Base-by-base conservation (phyloP, 2,329 filamentous ascomycete genomes). In the Xylaria sp. region DNA sequence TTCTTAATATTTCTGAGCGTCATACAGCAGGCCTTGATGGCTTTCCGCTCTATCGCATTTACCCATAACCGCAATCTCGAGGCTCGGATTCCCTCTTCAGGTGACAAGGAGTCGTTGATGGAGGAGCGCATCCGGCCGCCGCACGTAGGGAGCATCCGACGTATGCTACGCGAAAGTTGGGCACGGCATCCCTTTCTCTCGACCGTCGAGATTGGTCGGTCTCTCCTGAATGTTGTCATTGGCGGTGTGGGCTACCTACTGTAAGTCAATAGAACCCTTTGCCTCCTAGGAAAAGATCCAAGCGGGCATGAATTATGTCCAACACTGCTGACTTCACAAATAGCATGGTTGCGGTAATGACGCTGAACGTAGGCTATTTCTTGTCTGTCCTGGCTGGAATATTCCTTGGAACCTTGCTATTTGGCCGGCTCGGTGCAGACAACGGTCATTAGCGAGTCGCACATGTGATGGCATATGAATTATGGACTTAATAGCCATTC, bases 1-100 rank as follows among this genome's bases (percentile, higher is more conserved):
- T 98, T 98, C 81, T 87, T 98, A 69, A 90, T 97, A 77, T 75
- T 91, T 50, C 89, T 98, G 63, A 91, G 90, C 67, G 84, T 90
- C 69, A 77, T 91, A 66, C 90, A 91, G 76, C 91, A 94, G 61
- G 82, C 84, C 25, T 84, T 97, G 9, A 83, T 94, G 60, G 94
- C 94, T 2, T 83, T 88, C 4, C 72, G 75, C 50, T 71, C 70
- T 25, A 52, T 74, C 10, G 41, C 73, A 31, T 73, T 75, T 54
- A 68, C 73, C 52, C 64, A 44, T 44, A 66, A 69, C 58, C 31
- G 46, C 3, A 69, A 69, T 23, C 62, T 65, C 23, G 44, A 67
- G 23, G 51, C 59, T 20, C 46, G 52, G 31, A 39, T 48, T 46
- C 50, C 39, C 48, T 13, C 51, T 3, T 6, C 28, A 2, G 50